Evolutionary conservation across 345 rosid genomes (phyloP).

Genomic region (Raphanus raphanistrum): DNA sequence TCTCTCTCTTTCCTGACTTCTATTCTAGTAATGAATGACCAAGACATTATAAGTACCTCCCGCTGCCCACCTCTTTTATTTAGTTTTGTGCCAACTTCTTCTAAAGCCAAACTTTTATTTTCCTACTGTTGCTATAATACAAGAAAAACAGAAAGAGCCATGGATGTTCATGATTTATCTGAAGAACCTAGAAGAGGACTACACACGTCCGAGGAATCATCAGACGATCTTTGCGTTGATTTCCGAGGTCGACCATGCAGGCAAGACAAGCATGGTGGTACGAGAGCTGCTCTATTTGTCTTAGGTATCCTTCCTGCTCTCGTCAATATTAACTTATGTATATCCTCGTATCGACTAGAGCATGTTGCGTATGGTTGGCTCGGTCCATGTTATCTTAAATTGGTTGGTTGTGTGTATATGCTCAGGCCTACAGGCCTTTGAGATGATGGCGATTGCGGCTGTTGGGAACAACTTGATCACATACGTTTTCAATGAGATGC

Average conservation of each 20-base stretch:
- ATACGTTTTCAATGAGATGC: constrained; percentile 72
- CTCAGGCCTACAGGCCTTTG: constrained; percentile 62
- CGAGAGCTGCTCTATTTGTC: constrained; percentile 67
- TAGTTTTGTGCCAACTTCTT: constrained; percentile 35
- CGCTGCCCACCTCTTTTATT: constrained; percentile 28
- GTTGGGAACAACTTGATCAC: constrained; percentile 85
- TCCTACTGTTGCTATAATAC: constrained; percentile 12
- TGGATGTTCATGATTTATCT: constrained; percentile 26
- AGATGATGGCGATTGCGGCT: constrained; percentile 75
- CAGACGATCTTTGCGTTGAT: constrained; percentile 52
- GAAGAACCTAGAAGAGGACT: constrained; percentile 41
- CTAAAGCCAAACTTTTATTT: constrained; percentile 25
- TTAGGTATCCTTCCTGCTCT: constrained; percentile 47
- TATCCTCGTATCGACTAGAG: background rate
- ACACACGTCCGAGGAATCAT: constrained; percentile 30
- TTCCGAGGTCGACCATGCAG: constrained; percentile 64
- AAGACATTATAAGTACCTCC: constrained; percentile 39
- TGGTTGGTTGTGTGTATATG: background rate
- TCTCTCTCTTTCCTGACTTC: constrained; percentile 2
- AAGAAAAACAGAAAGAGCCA: constrained; percentile 15
- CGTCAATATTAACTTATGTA: background rate
- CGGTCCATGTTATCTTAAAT: background rate
- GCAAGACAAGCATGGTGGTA: constrained; percentile 62
- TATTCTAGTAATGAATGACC: background rate
- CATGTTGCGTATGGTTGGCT: background rate